Base-by-base conservation (phyloP, 306 rosid genomes). In the Vigna mungo region DNA sequence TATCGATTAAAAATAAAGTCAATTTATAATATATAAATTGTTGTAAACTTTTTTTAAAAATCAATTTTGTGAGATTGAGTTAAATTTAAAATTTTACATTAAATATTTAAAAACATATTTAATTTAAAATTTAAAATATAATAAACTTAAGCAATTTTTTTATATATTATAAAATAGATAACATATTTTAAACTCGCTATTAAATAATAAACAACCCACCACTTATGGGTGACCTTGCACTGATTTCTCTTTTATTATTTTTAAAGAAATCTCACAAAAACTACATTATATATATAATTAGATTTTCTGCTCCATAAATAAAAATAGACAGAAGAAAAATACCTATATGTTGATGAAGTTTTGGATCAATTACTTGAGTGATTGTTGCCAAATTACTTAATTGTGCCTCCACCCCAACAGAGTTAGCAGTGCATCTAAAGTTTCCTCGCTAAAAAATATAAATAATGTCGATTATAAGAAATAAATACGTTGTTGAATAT, bases 271-370 rank as follows among this genome's bases (percentile, higher is more conserved):
- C 2, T 53, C 5, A 36, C 7, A 14, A 64, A 73, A 63, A n/a
- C 5, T 9, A 25, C 15, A 54, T 18, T 4, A 5, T 49, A 6
- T 20, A 9, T 37, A 37, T 36, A 15, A 44, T 46, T 21, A 58
- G 27, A 21, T 34, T 62, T 11, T 53, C 20, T 32, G 8, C 41
- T 6, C 8, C 9, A 36, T 36, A 36, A 36, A 21, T 61, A 43
- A 0, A 6, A 20, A 59, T 15, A 44, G 51, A 65, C 20, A 49
- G 15, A 62, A 68, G 70, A 15, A 62, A 41, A 77, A 76, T 92
- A 96, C 99, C 97, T 77, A 96, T 82, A 81, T 96, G 99, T 77
- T 92, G 85, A 86, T 96, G 97, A 84, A 96, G 98, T 83, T 96
- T 96, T 61, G 99, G 99, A 80, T 92, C 97, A 78, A 96, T 82